Base-by-base conservation (phyloP, 352 stramenopile genomes). In the Phytophthora capsici region DNA sequence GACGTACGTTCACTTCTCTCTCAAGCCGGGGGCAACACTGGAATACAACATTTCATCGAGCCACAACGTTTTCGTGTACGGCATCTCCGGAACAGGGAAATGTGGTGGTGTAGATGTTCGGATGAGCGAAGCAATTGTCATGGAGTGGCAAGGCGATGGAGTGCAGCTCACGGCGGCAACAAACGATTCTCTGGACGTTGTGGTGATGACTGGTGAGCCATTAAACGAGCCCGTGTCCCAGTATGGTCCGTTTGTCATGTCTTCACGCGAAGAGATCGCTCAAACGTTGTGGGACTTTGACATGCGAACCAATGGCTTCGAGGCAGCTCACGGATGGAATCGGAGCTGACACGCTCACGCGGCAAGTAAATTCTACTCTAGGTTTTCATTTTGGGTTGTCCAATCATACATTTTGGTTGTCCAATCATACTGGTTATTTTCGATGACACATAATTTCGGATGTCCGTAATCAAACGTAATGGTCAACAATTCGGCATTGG, bases 211-310 rank as follows among this genome's bases (percentile, higher is more conserved):
- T 26, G 78, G 76, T 6, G 30, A 85, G 63, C 81, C 77, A 6
- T 47, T 90, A 23, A 68, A 80, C 40, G 81, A 90, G 59, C 74
- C 76, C 4, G 62, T 90, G 2, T 67, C 71, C 20, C 79, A 85
- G 51, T 78, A 90, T 51, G 78, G 78, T 22, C 78, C 81, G 30
- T 89, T 88, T 40, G 78, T 89, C 40, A 89, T 90, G 81, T 79
- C 63, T 19, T 82, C 69, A 10, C 20, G 59, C 6, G 59, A 74
- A 16, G 75, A 86, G 22, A 86, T 86, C 37, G 66, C 69, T n/a
- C 48, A 77, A 45, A 79, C 78, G 13, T 58, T 86, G 20, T 47
- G 63, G 14, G 77, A 90, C 45, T 88, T 78, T 55, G 64, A 86
- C 25, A 43, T 63, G 9, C 64, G 73, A 34, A 73, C 69, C 34